Evolutionary conservation across 106 monocot species (phyloP).

Genomic region (Allium sativum): DNA sequence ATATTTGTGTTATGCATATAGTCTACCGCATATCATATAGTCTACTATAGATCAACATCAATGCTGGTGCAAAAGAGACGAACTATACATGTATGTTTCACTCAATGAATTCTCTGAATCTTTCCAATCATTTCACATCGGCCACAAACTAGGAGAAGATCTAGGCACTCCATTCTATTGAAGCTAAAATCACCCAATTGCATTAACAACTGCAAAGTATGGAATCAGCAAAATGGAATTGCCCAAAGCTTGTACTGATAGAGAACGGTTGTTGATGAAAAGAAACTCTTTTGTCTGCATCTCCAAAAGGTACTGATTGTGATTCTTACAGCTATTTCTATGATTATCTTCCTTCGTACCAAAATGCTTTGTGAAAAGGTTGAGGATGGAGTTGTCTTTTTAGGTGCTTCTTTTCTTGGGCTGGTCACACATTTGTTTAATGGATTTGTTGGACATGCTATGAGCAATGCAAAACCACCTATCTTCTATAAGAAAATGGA

Average conservation of each 20-base stretch:
- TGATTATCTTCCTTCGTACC: slow-evolving; percentile 53
- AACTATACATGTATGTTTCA: slow-evolving; percentile 39
- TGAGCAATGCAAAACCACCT: slow-evolving; percentile 56
- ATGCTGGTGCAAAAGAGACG: slow-evolving; percentile 33
- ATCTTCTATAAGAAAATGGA: slow-evolving; percentile 71
- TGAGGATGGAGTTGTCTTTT: slow-evolving; percentile 27
- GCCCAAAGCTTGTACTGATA: slow-evolving; percentile 31
- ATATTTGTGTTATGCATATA: no score
- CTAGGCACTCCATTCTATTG: slow-evolving; percentile 37
- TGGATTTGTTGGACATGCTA: slow-evolving; percentile 42
- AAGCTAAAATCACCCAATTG: slow-evolving; percentile 47
- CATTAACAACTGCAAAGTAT: slow-evolving; percentile 45
- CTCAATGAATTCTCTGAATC: slow-evolving; percentile 50
- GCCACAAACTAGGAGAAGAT: slow-evolving; percentile 21
- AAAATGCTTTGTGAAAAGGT: slow-evolving; percentile 27
- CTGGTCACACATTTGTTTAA: slow-evolving; percentile 40
- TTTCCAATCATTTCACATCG: slow-evolving; percentile 37
- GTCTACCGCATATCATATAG: no score
- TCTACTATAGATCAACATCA: slow-evolving; percentile 68
- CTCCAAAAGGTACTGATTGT: slow-evolving; percentile 31
- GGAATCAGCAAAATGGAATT: slow-evolving; percentile 45
- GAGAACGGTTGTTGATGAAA: slow-evolving; percentile 52
- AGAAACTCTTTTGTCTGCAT: slow-evolving; percentile 64
- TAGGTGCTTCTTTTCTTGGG: slow-evolving; percentile 46
- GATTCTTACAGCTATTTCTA: slow-evolving; percentile 16